Evolutionary conservation across 2,329 filamentous ascomycete genomes (phyloP).

Genomic region (Apiospora saccharicola): DNA sequence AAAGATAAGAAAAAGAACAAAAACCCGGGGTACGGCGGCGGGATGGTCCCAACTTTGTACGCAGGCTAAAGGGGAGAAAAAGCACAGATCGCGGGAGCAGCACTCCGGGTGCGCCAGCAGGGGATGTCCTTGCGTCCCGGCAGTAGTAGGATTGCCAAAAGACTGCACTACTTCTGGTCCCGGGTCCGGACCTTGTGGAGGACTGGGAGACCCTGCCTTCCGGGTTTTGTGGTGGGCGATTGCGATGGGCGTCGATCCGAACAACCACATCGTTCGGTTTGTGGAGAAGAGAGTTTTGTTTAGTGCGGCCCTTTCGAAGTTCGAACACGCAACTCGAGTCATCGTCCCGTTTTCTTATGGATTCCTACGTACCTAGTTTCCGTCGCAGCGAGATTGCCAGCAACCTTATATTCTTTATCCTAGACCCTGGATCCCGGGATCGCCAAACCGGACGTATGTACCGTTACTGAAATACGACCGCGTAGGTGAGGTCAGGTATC

Average conservation of each 20-base stretch:
- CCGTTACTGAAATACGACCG: neutral
- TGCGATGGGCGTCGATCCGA: constrained; percentile 3
- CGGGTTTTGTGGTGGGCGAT: neutral
- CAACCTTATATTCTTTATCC: neutral
- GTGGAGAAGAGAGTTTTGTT: neutral
- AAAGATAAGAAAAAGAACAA: neutral
- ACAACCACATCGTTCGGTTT: neutral
- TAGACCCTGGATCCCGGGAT: neutral
- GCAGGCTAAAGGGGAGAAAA: neutral
- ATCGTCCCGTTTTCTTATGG: neutral
- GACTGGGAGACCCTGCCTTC: neutral
- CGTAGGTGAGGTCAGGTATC: neutral
- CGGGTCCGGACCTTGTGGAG: neutral
- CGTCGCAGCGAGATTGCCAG: constrained; percentile 3
- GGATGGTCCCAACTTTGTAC: constrained; percentile 6
- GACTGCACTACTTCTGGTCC: no score
- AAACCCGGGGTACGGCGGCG: constrained; percentile 12
- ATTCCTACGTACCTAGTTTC: constrained; percentile 7
- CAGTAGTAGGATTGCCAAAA: no score
- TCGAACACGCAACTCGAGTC: neutral
- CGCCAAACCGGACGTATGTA: neutral
- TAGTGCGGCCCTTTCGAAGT: neutral
- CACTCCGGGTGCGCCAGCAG: neutral
- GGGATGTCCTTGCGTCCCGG: neutral
- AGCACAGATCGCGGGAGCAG: constrained; percentile 1